Evolutionary conservation across 1,284 basidiomycete genomes (phyloP), one percentile per base, ranked within the genome.

Genomic region (Somion occarium): DNA sequence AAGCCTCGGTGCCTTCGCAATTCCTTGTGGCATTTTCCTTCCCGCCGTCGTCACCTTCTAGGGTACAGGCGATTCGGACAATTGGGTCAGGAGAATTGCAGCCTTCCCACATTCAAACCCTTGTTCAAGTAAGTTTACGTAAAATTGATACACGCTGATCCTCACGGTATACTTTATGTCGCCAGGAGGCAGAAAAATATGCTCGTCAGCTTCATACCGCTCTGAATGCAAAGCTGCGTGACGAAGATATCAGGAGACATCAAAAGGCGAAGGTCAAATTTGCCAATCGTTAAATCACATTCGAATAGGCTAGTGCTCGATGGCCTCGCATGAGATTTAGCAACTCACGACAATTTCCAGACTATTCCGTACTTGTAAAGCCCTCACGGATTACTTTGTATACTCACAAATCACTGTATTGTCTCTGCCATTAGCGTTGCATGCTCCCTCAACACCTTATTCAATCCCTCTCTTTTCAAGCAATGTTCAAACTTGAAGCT

Each of bases 11-110:
- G 1, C 75, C 82, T 0, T 62, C 80, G 13, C 76, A 78, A 5
- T 66, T 89, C 3, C 65, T 88, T 12, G 61, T 85, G 0, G 71
- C 82, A 49, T 86, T 80, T 60, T 82, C 86, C 0, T 88, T 86
- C 52, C 68, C 70, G 0, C 45, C 72, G 2, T 55, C 60, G 7
- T 56, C 65, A 4, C 56, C 65, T 3, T 62, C 80, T 0, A 63
- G 60, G 15, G 56, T 90, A 9, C 82, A 84, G 56, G 77, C 76
- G 0, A 80, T 85, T 65, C 75, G 82, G n/a, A 63, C 83, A 30
- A 62, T 85, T 2, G 87, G 87, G 0, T 61, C 73, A 1, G 80
- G 78, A 3, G 80, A 85, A 49, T 60, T 83, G 19, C 68, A 72
- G 2, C 56, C 75, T 4, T 46, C 62, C 2, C 71, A 78, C 46